Percentiles rank a stretch among this genome's conserved stretches.
Evolutionary conservation across 345 rosid genomes (phyloP).

Genomic region (Abelmoschus esculentus): DNA sequence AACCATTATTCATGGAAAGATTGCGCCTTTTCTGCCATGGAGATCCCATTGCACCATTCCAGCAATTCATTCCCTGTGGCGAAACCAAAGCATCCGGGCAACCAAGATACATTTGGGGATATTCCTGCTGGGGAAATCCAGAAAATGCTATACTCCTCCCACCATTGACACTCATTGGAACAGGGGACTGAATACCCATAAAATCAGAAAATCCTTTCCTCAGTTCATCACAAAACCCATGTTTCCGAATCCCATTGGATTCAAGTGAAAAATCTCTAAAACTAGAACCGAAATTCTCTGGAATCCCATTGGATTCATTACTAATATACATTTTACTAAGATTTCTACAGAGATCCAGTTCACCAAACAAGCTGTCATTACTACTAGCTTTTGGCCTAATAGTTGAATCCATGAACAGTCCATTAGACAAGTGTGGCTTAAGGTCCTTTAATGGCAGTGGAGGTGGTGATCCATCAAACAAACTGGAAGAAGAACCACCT

Average conservation of each 20-base stretch:
- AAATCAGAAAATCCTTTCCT: conserved; percentile 15
- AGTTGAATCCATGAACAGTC: no score
- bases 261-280: conserved; percentile 5
- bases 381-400: no score
- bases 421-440: conserved; percentile 7
- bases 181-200: conserved; percentile 13
- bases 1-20: conserved; percentile 8
- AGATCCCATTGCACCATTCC: conserved; percentile 10
- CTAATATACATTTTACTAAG: conserved; percentile 15
- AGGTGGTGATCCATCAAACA: conserved; percentile 30
- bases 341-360: conserved; percentile 18
- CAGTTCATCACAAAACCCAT: background rate
- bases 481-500: conserved; percentile 26
- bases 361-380: conserved; percentile 16
- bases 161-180: conserved; percentile 7
- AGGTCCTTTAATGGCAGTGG: conserved; percentile 25
- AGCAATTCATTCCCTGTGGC: background rate
- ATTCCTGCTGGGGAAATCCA: conserved; percentile 9
- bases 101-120: conserved; percentile 3
- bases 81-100: conserved; percentile 10
- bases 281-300: conserved; percentile 7
- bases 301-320: background rate
- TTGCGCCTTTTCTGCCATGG: conserved; percentile 13
- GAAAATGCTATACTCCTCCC: conserved; percentile 5
- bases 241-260: conserved; percentile 4